Evolutionary conservation across 2,329 filamentous ascomycete species (phyloP), one percentile per base, ranked within the genome.

Genomic region (Colletotrichum lindemuthianum): DNA sequence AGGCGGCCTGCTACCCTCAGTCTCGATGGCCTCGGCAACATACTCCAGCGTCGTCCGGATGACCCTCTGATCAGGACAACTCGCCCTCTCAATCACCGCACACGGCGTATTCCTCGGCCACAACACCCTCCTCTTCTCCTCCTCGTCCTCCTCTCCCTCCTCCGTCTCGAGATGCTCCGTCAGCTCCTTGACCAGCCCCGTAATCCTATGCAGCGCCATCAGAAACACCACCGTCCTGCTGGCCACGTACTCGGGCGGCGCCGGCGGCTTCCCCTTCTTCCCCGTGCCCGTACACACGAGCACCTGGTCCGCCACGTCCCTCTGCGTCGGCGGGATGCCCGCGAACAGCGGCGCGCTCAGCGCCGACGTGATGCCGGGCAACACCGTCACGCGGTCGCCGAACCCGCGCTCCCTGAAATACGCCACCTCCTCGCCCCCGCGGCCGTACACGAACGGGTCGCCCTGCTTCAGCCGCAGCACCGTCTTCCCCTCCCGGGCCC

Each of bases 241-340:
- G 2, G 84, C 75, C 0, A 94, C 87, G 75, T 89, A 97, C 67
- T 89, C 89, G 0, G 96, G 96, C 39, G 93, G 93, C n/a, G 87
- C 81, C 0, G 93, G 93, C 1, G 92, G 83, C 59, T 87, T 90
- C 11, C 96, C 96, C 78, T 97, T 96, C 72, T 96, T 88, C 1
- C 96, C 96, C 0, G 96, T 99, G 0, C 96, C 96, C 0, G 96
- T 99, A 79, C 96, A 98, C n/a, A 99, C 86, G 33, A 99, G 84
- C 0, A 99, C 90, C 77, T 98, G 94, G 73, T 99, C 96, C 4
- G 93, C 91, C 0, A 97, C 91, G 48, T 91, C 91, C 6, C 96
- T 86, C 79, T 98, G 95, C 1, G 96, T 99, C 0, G 91, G 84
- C 2, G 96, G 95, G 37, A 99, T 92, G 7, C 85, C 88, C 0